These are phyloP conservation scores for Lantana camara DNA, from an alignment of 257 asterid species.

Conservation along the genomic window DNA sequence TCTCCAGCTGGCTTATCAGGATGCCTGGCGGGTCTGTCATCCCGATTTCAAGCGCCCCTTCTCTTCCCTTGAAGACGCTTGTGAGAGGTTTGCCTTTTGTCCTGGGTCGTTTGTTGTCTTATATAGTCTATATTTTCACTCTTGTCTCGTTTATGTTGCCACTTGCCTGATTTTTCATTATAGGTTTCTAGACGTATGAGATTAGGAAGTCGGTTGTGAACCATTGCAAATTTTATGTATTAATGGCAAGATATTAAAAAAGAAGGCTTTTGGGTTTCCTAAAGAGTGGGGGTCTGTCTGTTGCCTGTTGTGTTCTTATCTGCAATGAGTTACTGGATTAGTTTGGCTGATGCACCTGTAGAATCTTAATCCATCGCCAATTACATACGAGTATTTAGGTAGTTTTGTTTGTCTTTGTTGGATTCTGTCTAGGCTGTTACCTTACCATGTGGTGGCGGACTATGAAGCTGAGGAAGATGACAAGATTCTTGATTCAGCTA, in stretches of 20 bases:
- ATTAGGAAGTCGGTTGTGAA: not conserved
- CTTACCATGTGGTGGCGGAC: slow-evolving; percentile 99
- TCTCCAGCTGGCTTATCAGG: slow-evolving; percentile 93
- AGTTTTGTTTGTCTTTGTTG: slow-evolving; percentile 15
- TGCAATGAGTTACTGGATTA: not conserved
- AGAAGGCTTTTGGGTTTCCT: not conserved
- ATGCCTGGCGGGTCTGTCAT: slow-evolving; percentile 98
- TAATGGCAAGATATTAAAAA: not conserved
- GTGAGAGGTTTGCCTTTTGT: slow-evolving; percentile 57
- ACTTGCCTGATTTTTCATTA: no score
- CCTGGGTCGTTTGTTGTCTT: not conserved
- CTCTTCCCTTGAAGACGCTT: slow-evolving; percentile 90
- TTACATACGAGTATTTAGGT: no score
- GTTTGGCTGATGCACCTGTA: not conserved
- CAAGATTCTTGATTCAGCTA: slow-evolving; percentile 94
- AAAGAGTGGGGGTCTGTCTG: no score
- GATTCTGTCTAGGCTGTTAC: slow-evolving; percentile 71
- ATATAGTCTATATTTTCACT: no score
- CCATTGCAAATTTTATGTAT: not conserved
- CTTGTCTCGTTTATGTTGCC: no score
- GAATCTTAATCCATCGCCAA: not conserved
- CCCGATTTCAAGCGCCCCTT: slow-evolving; percentile 95
- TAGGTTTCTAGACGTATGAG: not conserved
- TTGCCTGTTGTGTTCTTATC: not conserved
- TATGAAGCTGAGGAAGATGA: slow-evolving; percentile 99